Base-by-base conservation (phyloP, 352 stramenopile genomes). In the Pelagophyceae sp. region DNA sequence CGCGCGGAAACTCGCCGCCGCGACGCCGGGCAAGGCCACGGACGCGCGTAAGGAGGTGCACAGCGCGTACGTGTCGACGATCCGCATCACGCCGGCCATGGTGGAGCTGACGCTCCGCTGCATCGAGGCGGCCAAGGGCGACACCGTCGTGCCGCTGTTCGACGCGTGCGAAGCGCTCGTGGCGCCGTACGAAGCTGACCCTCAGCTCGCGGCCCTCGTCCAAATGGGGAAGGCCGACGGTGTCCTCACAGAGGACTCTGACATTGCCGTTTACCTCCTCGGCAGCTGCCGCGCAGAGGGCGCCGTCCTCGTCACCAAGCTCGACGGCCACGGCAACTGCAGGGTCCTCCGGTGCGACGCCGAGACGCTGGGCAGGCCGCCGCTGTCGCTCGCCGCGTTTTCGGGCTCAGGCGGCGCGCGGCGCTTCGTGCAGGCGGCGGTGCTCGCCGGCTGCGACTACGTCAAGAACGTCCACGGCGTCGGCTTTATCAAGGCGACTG, bases 381-480 rank as follows among this genome's bases (percentile, higher is more conserved):
- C 76, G 80, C 91, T 17, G 72, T 93, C 27, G 80, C 83, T 31
- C 87, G 88, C 40, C 91, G 87, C 74, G 88, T 92, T 80, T 93
- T 92, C 79, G 80, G n/a, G n/a, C n/a, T n/a, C n/a, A n/a, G n/a
- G n/a, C n/a, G n/a, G n/a, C n/a, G n/a, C n/a, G n/a, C 77, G 87
- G 61, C 79, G 90, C 0, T 91, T 92, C 77, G 85, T 93, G 1
- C 88, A 93, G 78, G 82, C 84, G 29, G 90, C 85, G 76, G 80
- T 92, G 20, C 74, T 93, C 27, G 80, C 83, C 32, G 88, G 88
- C 40, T 92, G 87, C 74, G 88, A 93, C 81, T 93, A 93, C 79
- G 80, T 31, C 33, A 38, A 80, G 11, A 23, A 11, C 11, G 11
- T 54, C 45, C 23, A 11, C 45, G 45, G 45, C 45, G 45, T 54